Base-by-base conservation (phyloP, 495 filamentous ascomycete genomes). In the Daldinia caldariorum region DNA sequence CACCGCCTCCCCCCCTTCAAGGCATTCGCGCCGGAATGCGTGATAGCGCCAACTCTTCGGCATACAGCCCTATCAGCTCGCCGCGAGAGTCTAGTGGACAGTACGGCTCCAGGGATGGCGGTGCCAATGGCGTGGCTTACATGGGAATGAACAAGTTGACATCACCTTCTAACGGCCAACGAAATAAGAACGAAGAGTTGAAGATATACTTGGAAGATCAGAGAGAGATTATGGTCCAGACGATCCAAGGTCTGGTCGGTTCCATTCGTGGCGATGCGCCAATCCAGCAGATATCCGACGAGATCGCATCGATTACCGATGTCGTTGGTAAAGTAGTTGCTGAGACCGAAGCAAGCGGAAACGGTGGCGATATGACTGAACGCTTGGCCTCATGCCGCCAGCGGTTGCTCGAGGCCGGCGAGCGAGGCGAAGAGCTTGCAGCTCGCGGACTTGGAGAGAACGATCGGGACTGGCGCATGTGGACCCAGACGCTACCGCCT, bases 201-300 rank as follows among this genome's bases (percentile, higher is more conserved):
- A 92, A 81, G 61, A 87, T 91, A 66, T 94, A 94, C 76, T 88
- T 97, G 45, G 92, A 96, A 70, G 91, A 92, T 68, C 92, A 94
- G 78, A 93, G 91, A 12, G 91, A 92, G 54, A 82, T 88, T 12
- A 86, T 97, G 43, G 90, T 96, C 29, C 88, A 92, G 70, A 90
- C 88, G 22, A 94, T 97, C 70, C 92, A 94, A 77, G 85, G 89
- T 4, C 87, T 97, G 10, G 91, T 97, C 37, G 85, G 87, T 67
- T 88, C 88, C 53, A 94, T 97, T 71, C 92, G 93, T 39, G 83
- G 87, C 51, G 88, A 91, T 64, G 86, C 87, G 14, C 82, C 85
- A 41, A 87, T 93, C 60, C 79, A 85, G 55, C 86, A 88, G 39
- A 87, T 97, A 63, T 84, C 86, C 60, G 84, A 83, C 61, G 88